Conservation (phyloP, 495 filamentous ascomycete genomes). For the Aspergillus homomorphus region DNA sequence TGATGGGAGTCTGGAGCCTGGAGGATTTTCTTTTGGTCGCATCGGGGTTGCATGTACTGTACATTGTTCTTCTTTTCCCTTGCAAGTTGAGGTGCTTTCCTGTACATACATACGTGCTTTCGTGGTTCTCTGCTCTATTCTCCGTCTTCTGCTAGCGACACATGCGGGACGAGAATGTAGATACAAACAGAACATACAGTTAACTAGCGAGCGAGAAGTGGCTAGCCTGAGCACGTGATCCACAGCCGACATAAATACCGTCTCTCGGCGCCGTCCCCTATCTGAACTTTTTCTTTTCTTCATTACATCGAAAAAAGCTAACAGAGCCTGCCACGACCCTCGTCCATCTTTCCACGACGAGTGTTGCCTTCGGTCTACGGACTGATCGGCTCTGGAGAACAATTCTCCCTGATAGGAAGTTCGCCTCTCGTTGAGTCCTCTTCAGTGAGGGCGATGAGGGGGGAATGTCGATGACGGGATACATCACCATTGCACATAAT, state of each 20-base stretch:
- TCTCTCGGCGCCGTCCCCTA: conserved; percentile 17
- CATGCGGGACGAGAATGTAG: too few species aligned
- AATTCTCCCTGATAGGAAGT: conserved; percentile 65
- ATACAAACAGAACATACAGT: too few species aligned
- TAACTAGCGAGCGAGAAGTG: conserved; percentile 14
- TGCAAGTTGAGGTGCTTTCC: background rate
- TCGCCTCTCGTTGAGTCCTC: conserved; percentile 58
- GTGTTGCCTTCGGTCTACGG: conserved; percentile 57
- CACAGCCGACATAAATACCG: conserved; percentile 24
- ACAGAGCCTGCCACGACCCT: conserved; percentile 66
- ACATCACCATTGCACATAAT: conserved; percentile 36
- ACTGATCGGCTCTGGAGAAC: conserved; percentile 57
- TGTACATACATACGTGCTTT: background rate
- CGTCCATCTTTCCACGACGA: conserved; percentile 55
- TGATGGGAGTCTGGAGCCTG: background rate
- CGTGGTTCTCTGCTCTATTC: too few species aligned
- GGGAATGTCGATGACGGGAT: conserved; percentile 66
- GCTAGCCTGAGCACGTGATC: conserved; percentile 31
- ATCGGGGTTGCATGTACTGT: background rate
- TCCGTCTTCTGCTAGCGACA: background rate
- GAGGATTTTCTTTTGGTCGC: background rate
- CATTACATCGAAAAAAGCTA: conserved; percentile 53
- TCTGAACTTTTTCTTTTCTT: conserved; percentile 32
- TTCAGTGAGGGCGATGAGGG: conserved; percentile 63
- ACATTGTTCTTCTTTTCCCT: conserved; percentile 7